phyloP scores from a whole-genome alignment of 345 rosid species.

The Excoecaria agallocha region DNA sequence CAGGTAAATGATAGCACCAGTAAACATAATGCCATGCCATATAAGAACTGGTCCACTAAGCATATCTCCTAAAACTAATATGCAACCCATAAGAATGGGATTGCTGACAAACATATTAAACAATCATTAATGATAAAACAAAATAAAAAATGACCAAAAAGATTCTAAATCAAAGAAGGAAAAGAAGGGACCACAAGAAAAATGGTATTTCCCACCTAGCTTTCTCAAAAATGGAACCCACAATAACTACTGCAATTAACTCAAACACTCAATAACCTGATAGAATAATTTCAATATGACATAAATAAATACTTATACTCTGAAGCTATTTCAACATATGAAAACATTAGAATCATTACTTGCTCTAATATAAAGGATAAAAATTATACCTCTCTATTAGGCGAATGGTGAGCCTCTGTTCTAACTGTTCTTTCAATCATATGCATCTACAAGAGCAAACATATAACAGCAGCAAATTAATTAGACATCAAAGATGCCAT shows the following conservation, averaged over 20 bases:
- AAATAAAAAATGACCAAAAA: not conserved
- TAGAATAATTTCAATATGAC: not conserved
- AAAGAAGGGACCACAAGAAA: constrained; percentile 9
- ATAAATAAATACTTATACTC: not conserved
- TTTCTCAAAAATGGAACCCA: not conserved
- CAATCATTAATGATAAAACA: constrained; percentile 5
- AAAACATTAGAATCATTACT: constrained; percentile 1
- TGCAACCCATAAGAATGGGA: not conserved
- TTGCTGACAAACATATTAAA: constrained; percentile 10
- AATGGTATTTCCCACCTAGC: not conserved
- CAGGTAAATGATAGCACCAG: no score
- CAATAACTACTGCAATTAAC: constrained; percentile 2
- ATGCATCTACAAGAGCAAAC: no score
- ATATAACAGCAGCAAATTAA: no score
- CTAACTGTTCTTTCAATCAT: no score
- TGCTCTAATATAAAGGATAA: not conserved
- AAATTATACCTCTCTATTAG: no score
- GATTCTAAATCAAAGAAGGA: not conserved
- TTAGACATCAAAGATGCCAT: no score
- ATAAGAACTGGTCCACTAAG: constrained; percentile 1
- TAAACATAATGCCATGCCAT: constrained; percentile 1
- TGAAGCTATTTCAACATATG: not conserved
- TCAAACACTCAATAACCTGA: not conserved
- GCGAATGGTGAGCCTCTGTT: no score
- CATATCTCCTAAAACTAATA: constrained; percentile 8